Percentiles rank a stretch among this genome's conserved stretches.
Evolutionary conservation across 257 asterid genomes (phyloP).

Genomic region (Solanum pennellii): DNA sequence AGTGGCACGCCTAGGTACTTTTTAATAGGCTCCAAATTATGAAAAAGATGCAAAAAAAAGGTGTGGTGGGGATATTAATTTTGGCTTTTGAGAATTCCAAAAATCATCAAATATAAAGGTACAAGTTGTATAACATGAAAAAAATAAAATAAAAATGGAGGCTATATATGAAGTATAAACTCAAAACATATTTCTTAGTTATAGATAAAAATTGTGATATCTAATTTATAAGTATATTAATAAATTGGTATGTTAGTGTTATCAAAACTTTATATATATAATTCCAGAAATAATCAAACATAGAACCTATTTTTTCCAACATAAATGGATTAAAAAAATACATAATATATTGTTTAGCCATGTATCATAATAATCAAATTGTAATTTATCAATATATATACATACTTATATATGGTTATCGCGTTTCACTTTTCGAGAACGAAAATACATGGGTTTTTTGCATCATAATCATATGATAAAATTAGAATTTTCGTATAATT

Average conservation of each 20-base stretch:
- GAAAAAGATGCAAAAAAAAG: constrained; percentile 8
- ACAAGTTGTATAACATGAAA: background rate
- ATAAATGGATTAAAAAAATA: too few relatives aligned
- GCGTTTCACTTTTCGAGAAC: too few relatives aligned
- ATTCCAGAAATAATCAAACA: background rate
- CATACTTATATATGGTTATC: too few relatives aligned
- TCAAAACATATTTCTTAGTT: background rate
- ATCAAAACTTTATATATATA: too few relatives aligned
- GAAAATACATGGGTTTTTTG: too few relatives aligned
- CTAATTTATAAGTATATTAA: background rate
- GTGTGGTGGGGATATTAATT: background rate
- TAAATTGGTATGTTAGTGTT: background rate
- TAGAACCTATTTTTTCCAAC: background rate
- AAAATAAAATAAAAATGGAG: background rate
- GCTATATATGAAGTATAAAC: background rate
- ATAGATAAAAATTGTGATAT: background rate
- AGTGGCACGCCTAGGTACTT: constrained; percentile 38
- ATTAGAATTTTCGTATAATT: background rate
- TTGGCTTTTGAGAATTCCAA: constrained; percentile 14
- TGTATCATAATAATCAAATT: too few relatives aligned
- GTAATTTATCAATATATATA: too few relatives aligned
- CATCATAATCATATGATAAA: background rate
- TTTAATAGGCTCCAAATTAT: constrained; percentile 34
- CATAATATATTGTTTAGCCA: background rate
- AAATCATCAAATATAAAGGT: constrained; percentile 9